Evolutionary conservation across 2,329 filamentous ascomycete genomes (phyloP), one percentile per base, ranked within the genome.

Genomic region (Phoma sp.): DNA sequence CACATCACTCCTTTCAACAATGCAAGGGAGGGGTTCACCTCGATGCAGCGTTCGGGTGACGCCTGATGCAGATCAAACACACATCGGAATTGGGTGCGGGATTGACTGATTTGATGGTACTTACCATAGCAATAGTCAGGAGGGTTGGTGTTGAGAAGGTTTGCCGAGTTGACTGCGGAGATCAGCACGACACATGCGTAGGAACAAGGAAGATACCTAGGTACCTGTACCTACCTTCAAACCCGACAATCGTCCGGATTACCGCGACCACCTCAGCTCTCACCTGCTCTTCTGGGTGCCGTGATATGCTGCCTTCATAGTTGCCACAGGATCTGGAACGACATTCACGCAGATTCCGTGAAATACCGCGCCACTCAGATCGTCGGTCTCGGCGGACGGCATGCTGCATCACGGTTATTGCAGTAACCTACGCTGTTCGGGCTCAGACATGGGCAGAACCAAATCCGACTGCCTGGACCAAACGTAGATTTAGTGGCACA

Each of bases 91-190:
- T 33, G 39, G 14, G 39, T 33, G 50, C 44, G 44, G 10, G 14
- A 52, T 52, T 13, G 8, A 29, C 8, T 47, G 50, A 37, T 42
- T 32, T 43, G 37, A 29, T 29, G 27, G 6, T 29, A 9, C 27
- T 29, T 9, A 29, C 27, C 6, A 29, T 29, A 29, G 9, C 9
- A 29, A 29, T 29, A 29, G 6, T 29, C 27, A 9, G 27, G 27
- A 29, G 27, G 9, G 27, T 29, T 35, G 13, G n/a, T 18, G 11
- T 25, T 24, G 10, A 36, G 49, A 33, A 52, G 23, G 36, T 52
- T 46, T 41, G 43, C 49, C 42, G 49, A 52, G 42, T 35, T 24
- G 7, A 25, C 22, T n/a, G 42, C 30, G 33, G 49, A 4, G 14
- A 35, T 40, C 39, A 8, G 10, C 13, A 29, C 27, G 27, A 29